These are phyloP conservation scores for Candida insectalens DNA, from an alignment of 805 yeast genomes.

Conservation along the genomic window DNA sequence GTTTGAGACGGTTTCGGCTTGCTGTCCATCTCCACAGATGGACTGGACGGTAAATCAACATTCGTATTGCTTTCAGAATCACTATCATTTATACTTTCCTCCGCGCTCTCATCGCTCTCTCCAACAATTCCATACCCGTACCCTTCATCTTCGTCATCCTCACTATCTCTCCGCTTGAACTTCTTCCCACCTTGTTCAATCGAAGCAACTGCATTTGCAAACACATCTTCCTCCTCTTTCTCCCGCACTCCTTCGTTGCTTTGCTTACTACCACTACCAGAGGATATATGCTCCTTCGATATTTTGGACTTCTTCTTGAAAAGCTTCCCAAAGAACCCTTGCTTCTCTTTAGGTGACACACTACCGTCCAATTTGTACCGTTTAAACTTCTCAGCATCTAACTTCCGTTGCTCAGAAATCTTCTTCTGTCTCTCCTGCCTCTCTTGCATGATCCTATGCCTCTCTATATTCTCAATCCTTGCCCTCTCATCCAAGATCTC, in stretches of 20 bases:
- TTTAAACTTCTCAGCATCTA: conserved; percentile 14
- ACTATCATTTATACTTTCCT: too few relatives aligned
- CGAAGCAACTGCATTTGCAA: neutral
- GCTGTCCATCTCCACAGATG: too few relatives aligned
- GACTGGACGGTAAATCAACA: too few relatives aligned
- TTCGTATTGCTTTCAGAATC: too few relatives aligned
- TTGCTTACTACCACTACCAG: neutral
- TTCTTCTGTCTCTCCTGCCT: conserved; percentile 16
- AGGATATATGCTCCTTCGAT: conserved; percentile 15
- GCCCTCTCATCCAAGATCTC: conserved; percentile 14
- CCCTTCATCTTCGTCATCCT: conserved; percentile 1
- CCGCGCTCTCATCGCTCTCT: too few relatives aligned
- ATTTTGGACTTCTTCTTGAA: conserved; percentile 22
- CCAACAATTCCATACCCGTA: too few relatives aligned
- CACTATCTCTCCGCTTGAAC: neutral
- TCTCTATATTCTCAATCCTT: conserved; percentile 8
- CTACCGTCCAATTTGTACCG: conserved; percentile 8
- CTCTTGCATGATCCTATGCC: conserved; percentile 10
- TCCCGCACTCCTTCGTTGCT: conserved; percentile 4
- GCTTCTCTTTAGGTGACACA: conserved; percentile 8
- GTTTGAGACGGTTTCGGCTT: too few relatives aligned
- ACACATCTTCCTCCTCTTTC: conserved; percentile 1
- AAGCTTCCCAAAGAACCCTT: conserved; percentile 15
- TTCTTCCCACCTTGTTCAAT: neutral
- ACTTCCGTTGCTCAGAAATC: conserved; percentile 9